Evolutionary conservation across 345 rosid species (phyloP), one percentile per base, ranked within the genome.

Genomic region (Acer negundo): DNA sequence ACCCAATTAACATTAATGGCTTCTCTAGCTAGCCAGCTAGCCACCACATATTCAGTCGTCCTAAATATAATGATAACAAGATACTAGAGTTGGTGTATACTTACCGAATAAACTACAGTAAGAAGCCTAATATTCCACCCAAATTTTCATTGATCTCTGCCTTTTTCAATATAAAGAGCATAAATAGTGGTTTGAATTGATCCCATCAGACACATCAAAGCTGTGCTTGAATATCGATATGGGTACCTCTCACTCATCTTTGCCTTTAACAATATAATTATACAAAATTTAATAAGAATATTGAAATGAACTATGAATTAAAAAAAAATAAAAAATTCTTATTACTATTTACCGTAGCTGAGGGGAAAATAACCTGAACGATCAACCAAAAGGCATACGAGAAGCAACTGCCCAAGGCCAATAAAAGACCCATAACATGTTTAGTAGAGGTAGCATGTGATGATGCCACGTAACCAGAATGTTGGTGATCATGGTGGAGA

Each of bases 51-150:
- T 0, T 40, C 31, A 28, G 3, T 40, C 44, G 44, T 4, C 0
- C 0, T 40, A 40, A 4, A 8, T 28, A 40, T 6, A 7, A 7
- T 40, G 10, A 7, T 49, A 28, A 17, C 9, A 23, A 46, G 10
- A 49, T 16, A 49, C 8, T 3, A 7, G 6, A 46, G 15, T 4
- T 47, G 24, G 26, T 62, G 49, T 16, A 0, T 7, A 59, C 74
- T 1, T 84, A 89, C 92, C 79, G 77, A 7, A 64, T 79, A 91
- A n/a, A 82, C 79, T 1, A 77, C 86, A 3, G 87, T 76, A 66
- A 84, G 72, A 55, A 90, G 87, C 72, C 86, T 78, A 72, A 89
- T 79, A 62, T 90, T 78, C 90, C 85, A 92, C 0, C 92, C 89
- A 26, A 92, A 69, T 74, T 84, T 92, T 90, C 97, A 87, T 28